Percentiles rank a stretch among this genome's conserved stretches.
Conservation (phyloP, 1,284 basidiomycete species). For the Puccinia hordei region DNA sequence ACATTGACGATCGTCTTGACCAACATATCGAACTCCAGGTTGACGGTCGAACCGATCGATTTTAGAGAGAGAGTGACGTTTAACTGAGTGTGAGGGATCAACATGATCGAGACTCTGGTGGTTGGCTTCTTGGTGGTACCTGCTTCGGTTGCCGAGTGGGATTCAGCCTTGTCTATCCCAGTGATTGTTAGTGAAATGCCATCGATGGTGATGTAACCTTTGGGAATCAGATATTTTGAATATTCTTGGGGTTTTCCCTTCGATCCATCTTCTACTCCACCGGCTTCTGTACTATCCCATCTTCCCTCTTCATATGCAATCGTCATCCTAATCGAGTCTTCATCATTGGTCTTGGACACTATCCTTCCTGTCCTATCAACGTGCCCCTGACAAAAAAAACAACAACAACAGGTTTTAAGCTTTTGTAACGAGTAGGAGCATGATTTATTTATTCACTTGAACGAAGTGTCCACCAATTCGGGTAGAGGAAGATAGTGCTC, state of each 20-base stretch:
- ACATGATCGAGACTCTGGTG: conserved; percentile 80
- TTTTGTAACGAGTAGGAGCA: neutral
- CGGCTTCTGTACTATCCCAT: conserved; percentile 66
- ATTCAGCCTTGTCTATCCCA: conserved; percentile 62
- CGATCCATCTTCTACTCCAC: conserved; percentile 80
- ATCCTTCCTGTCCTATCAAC: conserved; percentile 86
- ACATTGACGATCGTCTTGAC: conserved; percentile 64
- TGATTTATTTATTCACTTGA: conserved; percentile 64
- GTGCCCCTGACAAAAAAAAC: conserved; percentile 69
- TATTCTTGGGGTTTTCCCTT: conserved; percentile 66
- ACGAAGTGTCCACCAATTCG: conserved; percentile 97
- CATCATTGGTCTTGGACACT: conserved; percentile 70
- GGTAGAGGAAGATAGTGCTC: conserved; percentile 87
- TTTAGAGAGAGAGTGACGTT: conserved; percentile 83
- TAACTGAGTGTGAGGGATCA: conserved; percentile 89
- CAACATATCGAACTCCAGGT: conserved; percentile 92
- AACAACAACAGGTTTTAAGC: neutral
- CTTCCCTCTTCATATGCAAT: conserved; percentile 68
- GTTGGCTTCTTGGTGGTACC: conserved; percentile 64
- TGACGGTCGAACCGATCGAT: conserved; percentile 76
- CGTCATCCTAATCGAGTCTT: conserved; percentile 79
- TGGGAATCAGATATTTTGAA: conserved; percentile 83
- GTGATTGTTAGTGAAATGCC: conserved; percentile 92
- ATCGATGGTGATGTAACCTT: conserved; percentile 93
- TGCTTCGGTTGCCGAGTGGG: conserved; percentile 53